Conservation (phyloP, 805 yeast species). For the Candida pseudofarinosa region DNA sequence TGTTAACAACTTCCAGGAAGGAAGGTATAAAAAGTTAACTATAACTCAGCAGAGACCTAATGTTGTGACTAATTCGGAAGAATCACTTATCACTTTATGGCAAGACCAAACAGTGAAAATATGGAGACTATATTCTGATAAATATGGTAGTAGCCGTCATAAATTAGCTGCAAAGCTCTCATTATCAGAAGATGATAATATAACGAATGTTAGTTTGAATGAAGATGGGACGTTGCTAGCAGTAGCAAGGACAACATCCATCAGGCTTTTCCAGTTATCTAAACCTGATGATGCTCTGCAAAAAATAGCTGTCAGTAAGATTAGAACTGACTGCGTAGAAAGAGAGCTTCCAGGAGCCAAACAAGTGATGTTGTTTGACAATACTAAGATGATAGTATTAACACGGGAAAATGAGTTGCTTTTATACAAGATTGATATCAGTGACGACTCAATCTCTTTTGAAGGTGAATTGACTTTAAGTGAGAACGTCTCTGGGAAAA, state of each 20-base stretch:
- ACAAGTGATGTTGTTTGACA: slow-evolving; percentile 42
- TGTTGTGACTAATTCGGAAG: slow-evolving; percentile 42
- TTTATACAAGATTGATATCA: slow-evolving; percentile 32
- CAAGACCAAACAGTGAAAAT: slow-evolving; percentile 76
- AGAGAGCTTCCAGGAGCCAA: slow-evolving; percentile 54
- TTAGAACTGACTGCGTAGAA: slow-evolving; percentile 42
- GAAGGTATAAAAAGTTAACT: slow-evolving; percentile 68
- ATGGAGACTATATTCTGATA: slow-evolving; percentile 55
- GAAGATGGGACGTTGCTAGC: slow-evolving; percentile 62
- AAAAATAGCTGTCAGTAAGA: slow-evolving; percentile 47
- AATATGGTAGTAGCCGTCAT: slow-evolving; percentile 32
- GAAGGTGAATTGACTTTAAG: slow-evolving; percentile 34
- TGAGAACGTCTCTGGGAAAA: slow-evolving; percentile 20
- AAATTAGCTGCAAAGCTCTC: slow-evolving; percentile 63
- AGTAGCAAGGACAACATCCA: slow-evolving; percentile 64
- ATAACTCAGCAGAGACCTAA: slow-evolving; percentile 55
- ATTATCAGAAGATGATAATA: slow-evolving; percentile 74
- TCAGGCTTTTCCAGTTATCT: slow-evolving; percentile 64
- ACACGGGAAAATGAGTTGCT: slow-evolving; percentile 62
- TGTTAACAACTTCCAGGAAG: slow-evolving; percentile 62
- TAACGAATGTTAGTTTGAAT: slow-evolving; percentile 63
- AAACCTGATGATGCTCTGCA: slow-evolving; percentile 30
- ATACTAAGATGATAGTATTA: slow-evolving; percentile 46
- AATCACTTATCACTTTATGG: slow-evolving; percentile 67
- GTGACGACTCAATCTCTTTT: slow-evolving; percentile 30